These are phyloP conservation scores for Fusarium kyushuense DNA, from an alignment of 2,329 filamentous ascomycete species.

Conservation along the genomic window DNA sequence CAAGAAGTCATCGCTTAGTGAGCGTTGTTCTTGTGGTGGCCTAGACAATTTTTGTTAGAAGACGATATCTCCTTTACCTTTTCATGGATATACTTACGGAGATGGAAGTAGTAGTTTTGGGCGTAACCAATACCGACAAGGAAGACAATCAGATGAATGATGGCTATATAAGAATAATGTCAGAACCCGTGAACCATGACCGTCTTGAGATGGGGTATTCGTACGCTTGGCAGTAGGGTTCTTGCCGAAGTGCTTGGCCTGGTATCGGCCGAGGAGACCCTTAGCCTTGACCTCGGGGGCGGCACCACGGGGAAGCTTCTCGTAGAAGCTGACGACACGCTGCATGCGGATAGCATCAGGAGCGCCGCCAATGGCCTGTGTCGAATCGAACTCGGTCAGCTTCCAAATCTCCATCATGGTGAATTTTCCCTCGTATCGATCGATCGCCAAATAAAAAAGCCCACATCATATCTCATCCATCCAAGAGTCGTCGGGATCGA, in stretches of 20 bases:
- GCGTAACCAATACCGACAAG: conserved; percentile 89
- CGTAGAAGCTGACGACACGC: conserved; percentile 98
- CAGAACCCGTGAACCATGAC: conserved; percentile 23
- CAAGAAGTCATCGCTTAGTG: conserved; percentile 72
- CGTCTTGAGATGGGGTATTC: conserved; percentile 54
- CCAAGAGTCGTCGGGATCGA: conserved; percentile 29
- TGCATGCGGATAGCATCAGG: conserved; percentile 98
- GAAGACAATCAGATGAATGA: conserved; percentile 85
- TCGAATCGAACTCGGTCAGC: conserved; percentile 53
- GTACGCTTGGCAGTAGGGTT: conserved; percentile 89
- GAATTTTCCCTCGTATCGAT: conserved; percentile 23
- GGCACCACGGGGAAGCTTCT: conserved; percentile 93
- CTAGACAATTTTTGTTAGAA: conserved; percentile 60
- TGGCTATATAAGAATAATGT: conserved; percentile 67
- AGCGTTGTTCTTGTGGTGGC: conserved; percentile 99
- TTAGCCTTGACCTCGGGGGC: conserved; percentile 85
- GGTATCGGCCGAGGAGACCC: conserved; percentile 89
- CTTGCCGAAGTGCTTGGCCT: conserved; percentile 93
- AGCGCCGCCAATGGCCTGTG: conserved; percentile 90
- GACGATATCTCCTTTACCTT: neutral
- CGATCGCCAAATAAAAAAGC: conserved; percentile 15
- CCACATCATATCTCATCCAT: conserved; percentile 26
- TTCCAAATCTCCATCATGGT: conserved; percentile 29
- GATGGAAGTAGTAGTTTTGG: conserved; percentile 99
- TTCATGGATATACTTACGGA: conserved; percentile 76